A percentile compares a stretch with the other conserved stretches of the same genome.
These are phyloP conservation scores for Craspedostauros australis DNA, from an alignment of 108 stramenopile species.

Conservation along the genomic window DNA sequence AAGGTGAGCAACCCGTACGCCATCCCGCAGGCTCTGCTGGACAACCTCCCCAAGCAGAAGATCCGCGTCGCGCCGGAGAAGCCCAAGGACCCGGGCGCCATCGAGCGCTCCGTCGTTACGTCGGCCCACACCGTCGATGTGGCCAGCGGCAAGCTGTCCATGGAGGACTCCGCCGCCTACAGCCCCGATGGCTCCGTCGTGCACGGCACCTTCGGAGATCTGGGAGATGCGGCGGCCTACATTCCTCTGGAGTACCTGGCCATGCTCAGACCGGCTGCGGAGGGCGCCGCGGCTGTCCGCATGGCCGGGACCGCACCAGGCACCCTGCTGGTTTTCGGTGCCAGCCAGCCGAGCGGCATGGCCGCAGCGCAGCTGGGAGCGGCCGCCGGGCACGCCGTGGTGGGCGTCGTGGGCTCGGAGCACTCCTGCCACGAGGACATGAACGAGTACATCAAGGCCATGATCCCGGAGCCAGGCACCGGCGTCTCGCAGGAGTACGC, in stretches of 20 bases:
- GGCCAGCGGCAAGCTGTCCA: constrained; percentile 30
- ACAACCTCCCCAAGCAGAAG: constrained; percentile 23
- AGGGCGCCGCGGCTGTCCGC: constrained; percentile 70
- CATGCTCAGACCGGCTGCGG: constrained; percentile 71
- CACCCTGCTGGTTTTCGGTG: constrained; percentile 78
- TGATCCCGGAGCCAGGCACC: constrained; percentile 73
- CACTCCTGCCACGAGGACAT: constrained; percentile 73
- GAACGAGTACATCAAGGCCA: constrained; percentile 65
- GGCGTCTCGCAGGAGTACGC: constrained; percentile 78
- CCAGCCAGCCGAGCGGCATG: constrained; percentile 61
- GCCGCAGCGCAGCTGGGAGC: constrained; percentile 63
- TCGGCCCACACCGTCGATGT: constrained; percentile 75
- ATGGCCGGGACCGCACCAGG: constrained; percentile 28
- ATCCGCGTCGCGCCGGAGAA: constrained; percentile 12
- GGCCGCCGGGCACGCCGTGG: constrained; percentile 48
- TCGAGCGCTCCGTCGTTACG: constrained; percentile 52
- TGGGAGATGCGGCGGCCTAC: constrained; percentile 33
- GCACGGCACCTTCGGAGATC: constrained; percentile 67
- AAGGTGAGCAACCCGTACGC: constrained; percentile 26
- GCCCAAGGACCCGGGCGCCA: constrained; percentile 39
- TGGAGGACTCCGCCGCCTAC: constrained; percentile 63
- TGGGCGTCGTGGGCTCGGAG: constrained; percentile 71
- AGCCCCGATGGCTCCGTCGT: constrained; percentile 56
- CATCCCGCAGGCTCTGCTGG: constrained; percentile 21
- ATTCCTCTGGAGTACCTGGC: constrained; percentile 82